A percentile compares a stretch with the other conserved stretches of the same genome.
phyloP scores from a whole-genome alignment of 2,329 filamentous ascomycete species.

The Ploettnerulaceae sp. region DNA sequence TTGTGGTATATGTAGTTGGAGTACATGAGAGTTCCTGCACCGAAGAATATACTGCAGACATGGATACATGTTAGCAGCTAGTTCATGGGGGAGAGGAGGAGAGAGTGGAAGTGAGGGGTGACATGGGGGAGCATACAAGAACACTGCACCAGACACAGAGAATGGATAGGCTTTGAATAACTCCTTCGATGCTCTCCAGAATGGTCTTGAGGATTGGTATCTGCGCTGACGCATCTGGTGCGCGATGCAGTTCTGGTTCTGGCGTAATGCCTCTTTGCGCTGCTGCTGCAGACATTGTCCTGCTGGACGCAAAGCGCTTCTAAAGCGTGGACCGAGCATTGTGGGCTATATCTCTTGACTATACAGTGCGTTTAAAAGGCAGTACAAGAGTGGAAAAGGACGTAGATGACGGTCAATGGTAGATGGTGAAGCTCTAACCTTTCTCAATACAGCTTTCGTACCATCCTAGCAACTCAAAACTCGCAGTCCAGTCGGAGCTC shows the following conservation, averaged over 20 bases:
- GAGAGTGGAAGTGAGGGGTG: neutral
- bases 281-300: conserved; percentile 30
- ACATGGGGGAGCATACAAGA: conserved; percentile 19
- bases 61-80: neutral
- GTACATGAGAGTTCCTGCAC: conserved; percentile 26
- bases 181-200: conserved; percentile 18
- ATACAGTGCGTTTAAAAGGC: too few relatives aligned
- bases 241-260: conserved; percentile 19
- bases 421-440: neutral
- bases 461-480: too few relatives aligned
- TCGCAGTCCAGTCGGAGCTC: neutral
- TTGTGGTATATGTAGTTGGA: conserved; percentile 31
- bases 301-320: conserved; percentile 19
- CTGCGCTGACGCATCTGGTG: conserved; percentile 27
- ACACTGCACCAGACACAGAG: conserved; percentile 27
- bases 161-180: conserved; percentile 30
- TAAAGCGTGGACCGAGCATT: conserved; percentile 29
- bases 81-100: neutral
- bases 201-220: conserved; percentile 21
- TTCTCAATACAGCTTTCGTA: too few relatives aligned
- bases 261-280: conserved; percentile 20
- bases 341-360: neutral
- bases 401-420: neutral
- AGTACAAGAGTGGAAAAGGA: neutral
- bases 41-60: conserved; percentile 27